These are phyloP conservation scores for Physocladia obscura DNA, from an alignment of 192 early-diverging fungal species.

Conservation along the genomic window DNA sequence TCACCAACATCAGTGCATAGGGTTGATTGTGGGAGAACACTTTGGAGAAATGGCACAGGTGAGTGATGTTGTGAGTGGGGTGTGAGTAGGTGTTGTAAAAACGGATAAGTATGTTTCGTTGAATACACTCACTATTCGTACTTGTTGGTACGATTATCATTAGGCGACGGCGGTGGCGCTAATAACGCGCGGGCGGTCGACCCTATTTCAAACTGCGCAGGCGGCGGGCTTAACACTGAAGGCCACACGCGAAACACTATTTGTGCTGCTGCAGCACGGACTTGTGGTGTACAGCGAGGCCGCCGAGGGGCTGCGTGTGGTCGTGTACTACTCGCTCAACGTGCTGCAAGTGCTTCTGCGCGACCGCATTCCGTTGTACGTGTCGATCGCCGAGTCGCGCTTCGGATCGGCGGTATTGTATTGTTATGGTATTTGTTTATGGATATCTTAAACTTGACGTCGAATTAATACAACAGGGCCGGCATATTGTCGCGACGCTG, in stretches of 20 bases:
- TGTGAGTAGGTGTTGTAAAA: no score
- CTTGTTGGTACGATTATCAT: not conserved
- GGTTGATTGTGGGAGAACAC: conserved; percentile 14
- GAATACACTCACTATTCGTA: not conserved
- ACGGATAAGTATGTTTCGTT: no score
- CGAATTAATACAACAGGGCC: no score
- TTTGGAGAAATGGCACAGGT: conserved; percentile 19
- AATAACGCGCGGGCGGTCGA: conserved; percentile 66
- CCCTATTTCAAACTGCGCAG: conserved; percentile 53
- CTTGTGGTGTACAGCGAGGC: conserved; percentile 69
- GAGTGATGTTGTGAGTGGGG: no score
- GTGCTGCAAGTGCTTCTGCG: conserved; percentile 52
- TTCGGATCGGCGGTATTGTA: conserved; percentile 16
- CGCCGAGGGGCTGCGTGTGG: conserved; percentile 56
- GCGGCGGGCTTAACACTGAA: conserved; percentile 46
- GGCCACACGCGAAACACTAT: conserved; percentile 71
- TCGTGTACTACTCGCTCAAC: conserved; percentile 70
- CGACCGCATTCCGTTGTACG: conserved; percentile 41
- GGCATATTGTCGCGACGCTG: no score
- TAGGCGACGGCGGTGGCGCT: conserved; percentile 65
- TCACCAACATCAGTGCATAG: not conserved
- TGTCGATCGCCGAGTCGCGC: conserved; percentile 11
- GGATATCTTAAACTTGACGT: no score
- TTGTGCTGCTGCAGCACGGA: conserved; percentile 86
- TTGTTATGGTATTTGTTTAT: no score